Percentiles rank a stretch among this genome's conserved stretches.
Conservation (phyloP, 768 basidiomycete species). For the Agaricus sinodeliciosus region DNA sequence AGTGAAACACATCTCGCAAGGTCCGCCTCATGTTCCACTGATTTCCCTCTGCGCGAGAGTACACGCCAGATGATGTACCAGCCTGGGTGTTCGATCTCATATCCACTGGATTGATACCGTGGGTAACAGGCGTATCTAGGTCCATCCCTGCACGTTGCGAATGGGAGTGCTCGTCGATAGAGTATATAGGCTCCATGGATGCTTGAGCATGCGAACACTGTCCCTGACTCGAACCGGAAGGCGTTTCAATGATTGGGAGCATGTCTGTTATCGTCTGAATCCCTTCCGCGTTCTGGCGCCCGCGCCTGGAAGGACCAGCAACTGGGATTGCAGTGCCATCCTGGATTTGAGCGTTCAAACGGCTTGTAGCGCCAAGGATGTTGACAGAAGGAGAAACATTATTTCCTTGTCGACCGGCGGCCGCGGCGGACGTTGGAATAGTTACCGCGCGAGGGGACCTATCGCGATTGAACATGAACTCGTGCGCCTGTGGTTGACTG, state of each 20-base stretch:
- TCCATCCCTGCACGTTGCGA: background rate
- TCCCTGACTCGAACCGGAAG: constrained; percentile 45
- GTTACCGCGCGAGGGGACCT: constrained; percentile 22
- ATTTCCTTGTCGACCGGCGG: constrained; percentile 11
- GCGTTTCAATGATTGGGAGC: constrained; percentile 54
- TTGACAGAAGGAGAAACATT: constrained; percentile 23
- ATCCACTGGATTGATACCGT: background rate
- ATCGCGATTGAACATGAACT: constrained; percentile 29
- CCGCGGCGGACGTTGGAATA: constrained; percentile 18
- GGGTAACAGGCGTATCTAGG: background rate
- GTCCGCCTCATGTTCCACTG: constrained; percentile 10
- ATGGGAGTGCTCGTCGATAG: constrained; percentile 60
- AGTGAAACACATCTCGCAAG: constrained; percentile 6
- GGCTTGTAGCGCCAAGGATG: constrained; percentile 26
- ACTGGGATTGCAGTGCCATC: constrained; percentile 20
- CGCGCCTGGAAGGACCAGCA: constrained; percentile 29
- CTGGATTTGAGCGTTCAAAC: constrained; percentile 30
- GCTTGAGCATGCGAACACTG: constrained; percentile 64
- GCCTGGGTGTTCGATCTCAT: background rate
- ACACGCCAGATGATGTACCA: background rate
- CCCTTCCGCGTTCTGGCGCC: constrained; percentile 30
- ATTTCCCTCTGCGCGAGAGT: background rate
- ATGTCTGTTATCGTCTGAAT: constrained; percentile 33
- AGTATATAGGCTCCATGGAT: constrained; percentile 31
- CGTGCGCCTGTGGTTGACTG: constrained; percentile 22